Evolutionary conservation across 2,329 filamentous ascomycete species (phyloP).

Genomic region (Fusarium falciforme): DNA sequence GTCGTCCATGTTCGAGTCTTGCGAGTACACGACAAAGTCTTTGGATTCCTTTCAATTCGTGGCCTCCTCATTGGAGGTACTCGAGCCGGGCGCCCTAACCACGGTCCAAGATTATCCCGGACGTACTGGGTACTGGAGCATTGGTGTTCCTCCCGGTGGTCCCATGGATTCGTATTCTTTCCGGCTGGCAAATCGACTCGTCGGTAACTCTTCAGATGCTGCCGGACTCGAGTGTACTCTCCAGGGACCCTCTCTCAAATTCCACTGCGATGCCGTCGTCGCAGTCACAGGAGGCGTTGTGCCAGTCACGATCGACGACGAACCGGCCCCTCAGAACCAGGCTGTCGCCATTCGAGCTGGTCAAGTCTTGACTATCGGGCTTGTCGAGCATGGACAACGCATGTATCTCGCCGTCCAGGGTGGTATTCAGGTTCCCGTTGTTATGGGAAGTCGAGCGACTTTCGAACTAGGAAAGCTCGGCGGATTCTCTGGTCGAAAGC

Average conservation of each 20-base stretch:
- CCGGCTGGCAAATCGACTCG: constrained; percentile 50
- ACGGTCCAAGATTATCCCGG: constrained; percentile 57
- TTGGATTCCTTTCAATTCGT: constrained; percentile 47
- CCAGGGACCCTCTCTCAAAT: constrained; percentile 48
- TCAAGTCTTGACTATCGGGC: constrained; percentile 43
- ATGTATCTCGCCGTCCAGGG: constrained; percentile 51
- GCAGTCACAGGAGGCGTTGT: constrained; percentile 48
- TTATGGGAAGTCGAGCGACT: constrained; percentile 48
- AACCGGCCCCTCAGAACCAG: constrained; percentile 32
- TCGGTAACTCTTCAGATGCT: constrained; percentile 44
- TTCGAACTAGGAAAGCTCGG: constrained; percentile 50
- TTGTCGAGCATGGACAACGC: constrained; percentile 45
- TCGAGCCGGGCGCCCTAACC: constrained; percentile 50
- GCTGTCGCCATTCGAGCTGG: constrained; percentile 39
- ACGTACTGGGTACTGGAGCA: constrained; percentile 50
- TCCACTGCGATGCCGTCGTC: constrained; percentile 48
- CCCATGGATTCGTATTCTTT: constrained; percentile 55
- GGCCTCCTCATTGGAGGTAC: constrained; percentile 48
- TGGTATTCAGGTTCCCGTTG: constrained; percentile 49
- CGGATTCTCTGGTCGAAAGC: constrained; percentile 48
- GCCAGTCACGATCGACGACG: constrained; percentile 41
- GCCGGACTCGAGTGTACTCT: constrained; percentile 52
- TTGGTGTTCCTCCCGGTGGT: constrained; percentile 54
- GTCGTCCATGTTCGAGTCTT: constrained; percentile 43
- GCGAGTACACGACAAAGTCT: constrained; percentile 49